Evolutionary conservation across 1,139 yeast species (phyloP).

Genomic region (Lodderomyces pseudojiufengensis): DNA sequence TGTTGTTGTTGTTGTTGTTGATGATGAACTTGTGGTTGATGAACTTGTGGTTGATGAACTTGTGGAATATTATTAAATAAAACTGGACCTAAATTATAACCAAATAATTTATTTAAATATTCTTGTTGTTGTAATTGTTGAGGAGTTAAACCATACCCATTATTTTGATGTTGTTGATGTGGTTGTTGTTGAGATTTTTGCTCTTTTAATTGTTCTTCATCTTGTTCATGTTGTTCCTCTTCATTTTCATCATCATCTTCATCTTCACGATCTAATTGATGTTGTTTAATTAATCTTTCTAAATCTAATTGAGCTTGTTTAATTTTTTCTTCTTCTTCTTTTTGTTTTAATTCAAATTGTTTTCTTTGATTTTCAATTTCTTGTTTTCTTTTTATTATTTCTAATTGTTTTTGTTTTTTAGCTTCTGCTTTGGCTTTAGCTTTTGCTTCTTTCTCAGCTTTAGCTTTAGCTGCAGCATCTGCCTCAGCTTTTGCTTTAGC

Average conservation of each 20-base stretch:
- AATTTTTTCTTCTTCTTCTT: constrained; percentile 8
- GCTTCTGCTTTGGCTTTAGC: constrained; percentile 14
- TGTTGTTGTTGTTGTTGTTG: background rate
- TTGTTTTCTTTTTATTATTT: constrained; percentile 15
- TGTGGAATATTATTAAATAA: constrained; percentile 2
- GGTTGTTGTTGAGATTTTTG: constrained; percentile 9
- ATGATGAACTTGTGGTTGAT: too few relatives aligned
- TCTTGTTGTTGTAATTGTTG: constrained; percentile 17
- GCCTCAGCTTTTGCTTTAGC: constrained; percentile 5
- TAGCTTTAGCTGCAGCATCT: constrained; percentile 10
- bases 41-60: too few relatives aligned
- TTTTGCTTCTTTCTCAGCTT: constrained; percentile 14
- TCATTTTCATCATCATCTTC: background rate
- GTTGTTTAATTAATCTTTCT: constrained; percentile 9
- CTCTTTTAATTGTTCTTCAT: background rate
- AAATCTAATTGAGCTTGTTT: constrained; percentile 6
- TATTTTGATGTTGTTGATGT: constrained; percentile 21
- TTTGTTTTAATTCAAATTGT: constrained; percentile 8
- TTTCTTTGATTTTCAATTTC: background rate
- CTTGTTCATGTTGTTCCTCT: background rate
- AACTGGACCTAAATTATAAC: constrained; percentile 12
- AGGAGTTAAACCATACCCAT: constrained; percentile 19
- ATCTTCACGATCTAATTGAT: constrained; percentile 8
- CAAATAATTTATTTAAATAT: constrained; percentile 21
- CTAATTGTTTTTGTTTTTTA: constrained; percentile 15